Evolutionary conservation across 345 rosid species (phyloP).

Genomic region (Hevea brasiliensis): DNA sequence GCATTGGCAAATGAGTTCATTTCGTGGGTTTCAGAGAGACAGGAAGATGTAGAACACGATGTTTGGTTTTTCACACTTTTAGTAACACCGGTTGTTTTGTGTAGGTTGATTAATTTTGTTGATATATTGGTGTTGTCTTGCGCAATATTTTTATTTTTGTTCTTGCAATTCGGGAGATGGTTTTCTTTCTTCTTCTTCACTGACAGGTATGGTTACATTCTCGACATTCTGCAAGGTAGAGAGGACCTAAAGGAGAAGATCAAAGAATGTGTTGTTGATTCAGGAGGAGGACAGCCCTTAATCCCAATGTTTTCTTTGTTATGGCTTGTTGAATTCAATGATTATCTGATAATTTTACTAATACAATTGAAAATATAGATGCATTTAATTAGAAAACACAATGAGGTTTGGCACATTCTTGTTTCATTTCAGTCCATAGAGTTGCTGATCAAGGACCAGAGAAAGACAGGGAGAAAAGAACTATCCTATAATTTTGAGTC

Average conservation of each 20-base stretch:
- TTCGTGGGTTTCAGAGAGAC: constrained; percentile 56
- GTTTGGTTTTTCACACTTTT: constrained; percentile 76
- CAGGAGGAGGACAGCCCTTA: constrained; percentile 68
- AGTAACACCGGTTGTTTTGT: constrained; percentile 94
- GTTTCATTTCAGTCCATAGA: constrained; percentile 62
- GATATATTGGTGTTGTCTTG: neutral
- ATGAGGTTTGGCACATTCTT: neutral
- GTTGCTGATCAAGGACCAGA: constrained; percentile 48
- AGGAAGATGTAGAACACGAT: constrained; percentile 58
- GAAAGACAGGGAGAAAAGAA: constrained; percentile 57
- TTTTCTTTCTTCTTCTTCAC: neutral
- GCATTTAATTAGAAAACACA: neutral
- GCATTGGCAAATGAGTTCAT: constrained; percentile 49
- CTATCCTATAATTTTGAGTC: constrained; percentile 52
- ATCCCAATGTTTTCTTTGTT: constrained; percentile 56
- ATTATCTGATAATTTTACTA: neutral
- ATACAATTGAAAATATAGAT: neutral
- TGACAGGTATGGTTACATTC: constrained; percentile 65
- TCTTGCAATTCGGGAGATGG: neutral
- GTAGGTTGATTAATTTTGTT: constrained; percentile 57
- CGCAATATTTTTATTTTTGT: neutral
- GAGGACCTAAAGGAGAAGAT: constrained; percentile 56
- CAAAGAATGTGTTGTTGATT: constrained; percentile 69
- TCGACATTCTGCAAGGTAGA: constrained; percentile 48
- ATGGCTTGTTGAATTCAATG: neutral